Conservation (phyloP, 495 filamentous ascomycete genomes). For the Ramalina intermedia region DNA sequence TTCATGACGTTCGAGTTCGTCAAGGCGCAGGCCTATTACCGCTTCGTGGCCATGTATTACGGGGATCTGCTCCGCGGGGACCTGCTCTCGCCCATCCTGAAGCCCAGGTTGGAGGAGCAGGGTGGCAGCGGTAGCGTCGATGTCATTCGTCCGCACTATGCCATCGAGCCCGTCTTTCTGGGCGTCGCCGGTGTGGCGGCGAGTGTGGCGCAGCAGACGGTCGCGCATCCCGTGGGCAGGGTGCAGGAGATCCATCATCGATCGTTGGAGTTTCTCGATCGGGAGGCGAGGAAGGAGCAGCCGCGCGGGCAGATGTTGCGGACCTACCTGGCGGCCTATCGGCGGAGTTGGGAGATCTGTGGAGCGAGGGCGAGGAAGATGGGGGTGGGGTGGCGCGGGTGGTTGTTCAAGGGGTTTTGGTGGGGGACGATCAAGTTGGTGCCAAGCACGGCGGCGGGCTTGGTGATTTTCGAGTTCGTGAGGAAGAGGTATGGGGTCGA, state of each 20-base stretch:
- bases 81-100: conserved; percentile 24
- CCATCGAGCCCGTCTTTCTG: conserved; percentile 70
- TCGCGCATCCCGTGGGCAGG: conserved; percentile 65
- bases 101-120: conserved; percentile 21
- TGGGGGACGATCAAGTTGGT: conserved; percentile 65
- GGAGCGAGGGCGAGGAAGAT: conserved; percentile 42
- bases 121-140: conserved; percentile 26
- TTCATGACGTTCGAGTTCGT: conserved; percentile 78
- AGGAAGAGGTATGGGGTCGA: conserved; percentile 61
- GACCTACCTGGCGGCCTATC: conserved; percentile 61
- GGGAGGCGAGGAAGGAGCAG: conserved; percentile 36
- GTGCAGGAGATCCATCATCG: conserved; percentile 69
- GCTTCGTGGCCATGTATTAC: conserved; percentile 66
- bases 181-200: conserved; percentile 64
- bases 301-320: conserved; percentile 37
- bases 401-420: conserved; percentile 67
- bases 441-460: conserved; percentile 74
- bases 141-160: conserved; percentile 68
- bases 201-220: conserved; percentile 56
- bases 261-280: conserved; percentile 64
- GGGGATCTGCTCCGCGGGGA: conserved; percentile 32
- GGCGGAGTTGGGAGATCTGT: conserved; percentile 60
- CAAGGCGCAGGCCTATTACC: conserved; percentile 75
- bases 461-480: conserved; percentile 83
- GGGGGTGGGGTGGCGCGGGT: conserved; percentile 46